Conservation (phyloP, 78 protist species). For the Diacronema lutheri region DNA sequence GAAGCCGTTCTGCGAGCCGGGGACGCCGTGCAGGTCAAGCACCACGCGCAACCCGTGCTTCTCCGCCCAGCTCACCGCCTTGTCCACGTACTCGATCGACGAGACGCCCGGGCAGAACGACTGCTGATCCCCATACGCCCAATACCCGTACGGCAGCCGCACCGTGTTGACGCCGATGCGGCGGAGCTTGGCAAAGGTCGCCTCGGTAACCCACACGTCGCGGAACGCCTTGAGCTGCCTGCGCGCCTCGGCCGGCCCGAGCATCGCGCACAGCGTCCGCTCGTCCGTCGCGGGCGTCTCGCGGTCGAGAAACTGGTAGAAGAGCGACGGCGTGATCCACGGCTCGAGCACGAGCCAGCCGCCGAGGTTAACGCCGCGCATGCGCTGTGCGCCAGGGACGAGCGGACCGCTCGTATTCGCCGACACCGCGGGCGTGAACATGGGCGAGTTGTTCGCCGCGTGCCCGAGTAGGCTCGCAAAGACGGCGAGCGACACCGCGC, state of each 20-base stretch:
- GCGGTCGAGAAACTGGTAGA: not conserved
- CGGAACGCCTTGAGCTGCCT: not conserved
- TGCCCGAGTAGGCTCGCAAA: no score
- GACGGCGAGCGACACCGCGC: no score
- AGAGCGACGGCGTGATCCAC: conserved; percentile 17
- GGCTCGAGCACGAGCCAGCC: conserved; percentile 31
- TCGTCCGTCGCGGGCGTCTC: not conserved
- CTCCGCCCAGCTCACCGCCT: no score
- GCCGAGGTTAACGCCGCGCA: conserved; percentile 7
- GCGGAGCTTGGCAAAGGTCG: not conserved
- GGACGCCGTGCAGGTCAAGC: not conserved
- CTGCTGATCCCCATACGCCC: not conserved
- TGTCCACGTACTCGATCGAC: no score
- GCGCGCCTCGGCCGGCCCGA: not conserved
- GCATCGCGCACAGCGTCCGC: not conserved
- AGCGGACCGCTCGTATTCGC: no score
- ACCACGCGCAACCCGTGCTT: not conserved
- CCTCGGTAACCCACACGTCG: not conserved
- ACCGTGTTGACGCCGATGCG: not conserved
- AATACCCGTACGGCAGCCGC: conserved; percentile 12
- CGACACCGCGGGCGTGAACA: no score
- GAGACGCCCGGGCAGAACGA: no score
- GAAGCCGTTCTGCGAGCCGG: not conserved
- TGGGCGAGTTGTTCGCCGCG: no score
- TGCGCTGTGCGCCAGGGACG: no score